phyloP scores from a whole-genome alignment of 345 rosid species.

The Eucalyptus decipiens region DNA sequence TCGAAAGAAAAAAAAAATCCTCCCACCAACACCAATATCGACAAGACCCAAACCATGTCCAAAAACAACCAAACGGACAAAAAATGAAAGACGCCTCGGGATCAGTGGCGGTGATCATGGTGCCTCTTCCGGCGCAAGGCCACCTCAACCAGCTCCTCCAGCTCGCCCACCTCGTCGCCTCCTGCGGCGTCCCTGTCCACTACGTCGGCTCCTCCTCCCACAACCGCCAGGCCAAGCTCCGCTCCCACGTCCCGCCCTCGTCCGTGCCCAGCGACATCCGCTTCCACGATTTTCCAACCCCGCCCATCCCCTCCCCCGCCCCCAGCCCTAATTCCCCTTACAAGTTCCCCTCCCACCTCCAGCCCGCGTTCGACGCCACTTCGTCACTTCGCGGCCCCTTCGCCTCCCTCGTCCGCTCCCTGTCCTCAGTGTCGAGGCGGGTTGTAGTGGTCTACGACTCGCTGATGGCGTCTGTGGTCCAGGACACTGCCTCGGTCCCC shows the following conservation, averaged over 20 bases:
- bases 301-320: not conserved
- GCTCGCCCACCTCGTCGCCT: not conserved
- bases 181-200: slow-evolving; percentile 4
- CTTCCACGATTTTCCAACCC: slow-evolving; percentile 6
- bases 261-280: not conserved
- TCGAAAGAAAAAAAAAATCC: not conserved
- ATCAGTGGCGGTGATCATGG: not conserved
- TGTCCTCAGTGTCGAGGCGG: not conserved
- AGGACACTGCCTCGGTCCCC: not conserved
- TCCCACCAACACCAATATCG: not conserved
- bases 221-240: slow-evolving; percentile 2
- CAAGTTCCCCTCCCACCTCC: slow-evolving; percentile 7
- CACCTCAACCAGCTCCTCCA: slow-evolving; percentile 9
- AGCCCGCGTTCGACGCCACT: not conserved
- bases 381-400: not conserved
- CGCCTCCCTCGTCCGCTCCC: not conserved
- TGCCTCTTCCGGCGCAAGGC: slow-evolving; percentile 11
- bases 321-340: not conserved
- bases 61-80: not conserved
- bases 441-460: slow-evolving; percentile 1
- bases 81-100: not conserved
- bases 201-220: slow-evolving; percentile 1
- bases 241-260: not conserved
- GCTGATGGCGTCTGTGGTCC: slow-evolving; percentile 1
- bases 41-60: not conserved